Conservation (phyloP, 768 basidiomycete species). For the Naganishia antarctica region DNA sequence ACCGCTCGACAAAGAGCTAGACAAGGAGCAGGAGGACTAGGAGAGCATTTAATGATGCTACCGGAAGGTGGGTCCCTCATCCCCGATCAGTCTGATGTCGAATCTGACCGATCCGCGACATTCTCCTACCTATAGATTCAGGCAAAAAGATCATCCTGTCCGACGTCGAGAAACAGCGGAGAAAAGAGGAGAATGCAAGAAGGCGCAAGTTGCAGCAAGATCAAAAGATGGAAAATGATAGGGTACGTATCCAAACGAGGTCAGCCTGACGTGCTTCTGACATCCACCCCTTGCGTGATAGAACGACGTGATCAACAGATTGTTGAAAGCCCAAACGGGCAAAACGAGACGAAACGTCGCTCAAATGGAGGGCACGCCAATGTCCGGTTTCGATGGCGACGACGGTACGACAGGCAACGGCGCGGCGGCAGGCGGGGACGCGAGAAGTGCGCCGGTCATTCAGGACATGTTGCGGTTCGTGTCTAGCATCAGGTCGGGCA, state of each 20-base stretch:
- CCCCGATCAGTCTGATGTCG: too few species aligned
- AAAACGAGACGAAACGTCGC: constrained; percentile 36
- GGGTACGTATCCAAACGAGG: constrained; percentile 31
- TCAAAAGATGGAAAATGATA: constrained; percentile 47
- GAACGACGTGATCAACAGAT: constrained; percentile 48
- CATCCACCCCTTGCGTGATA: constrained; percentile 13
- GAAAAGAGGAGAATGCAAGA: constrained; percentile 45
- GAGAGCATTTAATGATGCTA: constrained; percentile 38
- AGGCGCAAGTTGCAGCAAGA: constrained; percentile 46
- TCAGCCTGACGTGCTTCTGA: neutral
- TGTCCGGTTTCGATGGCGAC: constrained; percentile 30
- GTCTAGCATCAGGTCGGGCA: constrained; percentile 32
- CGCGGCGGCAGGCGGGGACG: neutral
- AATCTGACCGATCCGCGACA: neutral
- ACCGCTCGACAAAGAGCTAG: constrained; percentile 46
- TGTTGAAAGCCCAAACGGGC: constrained; percentile 46
- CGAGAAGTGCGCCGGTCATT: neutral
- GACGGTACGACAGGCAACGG: constrained; percentile 12
- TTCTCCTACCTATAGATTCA: neutral
- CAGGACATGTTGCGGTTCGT: constrained; percentile 30
- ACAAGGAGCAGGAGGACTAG: constrained; percentile 38
- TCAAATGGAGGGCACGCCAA: constrained; percentile 1
- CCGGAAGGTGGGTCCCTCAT: constrained; percentile 34
- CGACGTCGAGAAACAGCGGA: constrained; percentile 41
- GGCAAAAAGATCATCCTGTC: constrained; percentile 42